Base-by-base conservation (phyloP, 352 stramenopile species). In the Phytophthora lateralis region DNA sequence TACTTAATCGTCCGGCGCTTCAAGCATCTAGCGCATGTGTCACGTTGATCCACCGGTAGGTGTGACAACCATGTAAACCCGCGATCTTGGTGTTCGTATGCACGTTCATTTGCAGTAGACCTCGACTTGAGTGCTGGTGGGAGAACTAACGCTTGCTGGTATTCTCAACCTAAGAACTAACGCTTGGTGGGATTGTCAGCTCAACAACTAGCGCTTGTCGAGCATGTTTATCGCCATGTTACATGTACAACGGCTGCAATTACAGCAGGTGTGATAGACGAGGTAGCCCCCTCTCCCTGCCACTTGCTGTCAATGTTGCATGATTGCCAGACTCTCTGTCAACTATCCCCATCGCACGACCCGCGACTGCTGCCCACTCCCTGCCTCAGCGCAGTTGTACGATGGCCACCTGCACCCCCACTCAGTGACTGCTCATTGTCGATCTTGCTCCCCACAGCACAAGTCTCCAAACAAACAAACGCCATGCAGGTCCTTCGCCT, bases 401-500 rank as follows among this genome's bases (percentile, higher is more conserved):
- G 17, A 44, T 14, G 2, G 4, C 6, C 38, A 24, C 38, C 38
- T 44, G n/a, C 7, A 27, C 38, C 7, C 17, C 38, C 10, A 38
- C 32, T 41, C 35, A 9, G 12, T 41, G 35, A 18, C 35, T 46
- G 18, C 29, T 66, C 60, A 67, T 67, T 67, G 43, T 48, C 60
- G 49, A 61, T 53, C 53, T 67, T 42, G 60, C 37, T 21, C 37
- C 18, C 12, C 27, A 47, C 51, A 52, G 20, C 60, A 55, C 52
- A 47, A 67, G 52, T 55, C 35, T 32, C 46, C 45, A 60, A 17
- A 10, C 14, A 61, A 17, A 6, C 14, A 61, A 21, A 34, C 44
- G 44, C 29, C 59, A 69, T 69, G 53, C 48, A 69, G 53, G 59
- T 69, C 38, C 35, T 69, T 18, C 60, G 60, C 21, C 14, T 63